Conservation (phyloP, 331 rosid genomes). For the Rosa hybrid region DNA sequence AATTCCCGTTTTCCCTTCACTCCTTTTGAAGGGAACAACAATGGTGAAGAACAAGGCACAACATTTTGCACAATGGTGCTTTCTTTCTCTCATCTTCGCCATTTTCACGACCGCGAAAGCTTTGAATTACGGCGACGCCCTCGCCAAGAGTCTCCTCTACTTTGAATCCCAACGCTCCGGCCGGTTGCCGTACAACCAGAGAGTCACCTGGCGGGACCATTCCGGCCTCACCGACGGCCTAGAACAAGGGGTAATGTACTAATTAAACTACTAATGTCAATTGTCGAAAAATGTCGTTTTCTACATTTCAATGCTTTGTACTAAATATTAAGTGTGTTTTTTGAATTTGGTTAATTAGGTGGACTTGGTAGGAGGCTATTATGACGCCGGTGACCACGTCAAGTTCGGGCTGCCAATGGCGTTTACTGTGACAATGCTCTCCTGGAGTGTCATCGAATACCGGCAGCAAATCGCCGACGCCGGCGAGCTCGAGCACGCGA, state of each 20-base stretch:
- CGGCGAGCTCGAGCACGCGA: constrained; percentile 76
- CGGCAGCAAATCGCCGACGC: constrained; percentile 62
- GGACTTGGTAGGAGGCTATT: constrained; percentile 95
- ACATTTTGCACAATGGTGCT: constrained; percentile 31
- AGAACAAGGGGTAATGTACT: constrained; percentile 65
- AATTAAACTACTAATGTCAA: background rate
- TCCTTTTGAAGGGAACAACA: constrained; percentile 9
- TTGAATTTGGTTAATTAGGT: constrained; percentile 38
- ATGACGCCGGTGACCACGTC: constrained; percentile 99
- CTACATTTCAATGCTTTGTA: background rate
- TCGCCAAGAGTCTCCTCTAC: constrained; percentile 82
- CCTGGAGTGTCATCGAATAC: constrained; percentile 84
- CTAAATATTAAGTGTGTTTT: background rate
- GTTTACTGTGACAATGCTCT: constrained; percentile 92
- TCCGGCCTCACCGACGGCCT: constrained; percentile 98
- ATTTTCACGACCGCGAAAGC: constrained; percentile 34
- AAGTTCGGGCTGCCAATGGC: constrained; percentile 97
- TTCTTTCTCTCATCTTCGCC: constrained; percentile 28
- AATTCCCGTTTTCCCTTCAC: constrained; percentile 23
- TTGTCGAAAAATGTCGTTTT: background rate
- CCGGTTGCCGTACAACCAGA: constrained; percentile 84
- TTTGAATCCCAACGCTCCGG: constrained; percentile 98
- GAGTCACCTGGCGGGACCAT: constrained; percentile 87
- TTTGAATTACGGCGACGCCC: constrained; percentile 76
- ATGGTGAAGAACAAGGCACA: constrained; percentile 24